phyloP scores from a whole-genome alignment of 148 eudicot species.

The Drosera capensis region DNA sequence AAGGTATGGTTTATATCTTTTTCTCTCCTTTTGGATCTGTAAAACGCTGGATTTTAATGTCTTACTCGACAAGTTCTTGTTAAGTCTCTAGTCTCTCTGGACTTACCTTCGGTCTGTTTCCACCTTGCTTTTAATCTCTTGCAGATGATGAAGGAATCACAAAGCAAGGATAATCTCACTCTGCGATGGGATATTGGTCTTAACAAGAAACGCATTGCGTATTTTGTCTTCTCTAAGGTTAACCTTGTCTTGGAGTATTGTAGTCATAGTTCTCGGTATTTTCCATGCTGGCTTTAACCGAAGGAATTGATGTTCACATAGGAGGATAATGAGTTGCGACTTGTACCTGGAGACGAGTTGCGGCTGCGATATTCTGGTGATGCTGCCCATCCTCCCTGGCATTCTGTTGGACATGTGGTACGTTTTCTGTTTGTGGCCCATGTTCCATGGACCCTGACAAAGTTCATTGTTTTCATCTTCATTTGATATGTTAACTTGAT shows the following conservation, averaged over 20 bases:
- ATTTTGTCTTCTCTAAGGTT: constrained; percentile 93
- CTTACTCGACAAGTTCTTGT: background rate
- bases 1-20: constrained; percentile 32
- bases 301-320: constrained; percentile 11
- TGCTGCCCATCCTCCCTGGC: constrained; percentile 86
- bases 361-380: constrained; percentile 83
- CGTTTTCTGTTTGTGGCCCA: background rate
- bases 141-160: constrained; percentile 99
- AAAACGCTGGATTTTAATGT: background rate
- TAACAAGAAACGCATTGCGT: constrained; percentile 90
- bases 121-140: constrained; percentile 6
- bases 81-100: too few relatives aligned
- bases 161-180: constrained; percentile 84
- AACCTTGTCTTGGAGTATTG: background rate
- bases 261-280: background rate
- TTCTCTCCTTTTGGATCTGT: background rate
- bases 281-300: background rate
- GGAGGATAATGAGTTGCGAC: constrained; percentile 97
- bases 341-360: constrained; percentile 94
- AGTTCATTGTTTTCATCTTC: too few relatives aligned
- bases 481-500: too few relatives aligned
- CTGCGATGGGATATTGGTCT: constrained; percentile 94
- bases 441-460: background rate
- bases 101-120: too few relatives aligned
- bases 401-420: constrained; percentile 95